Evolutionary conservation across 495 filamentous ascomycete genomes (phyloP), one percentile per base, ranked within the genome.

Genomic region (Chaetomidium leptoderma): DNA sequence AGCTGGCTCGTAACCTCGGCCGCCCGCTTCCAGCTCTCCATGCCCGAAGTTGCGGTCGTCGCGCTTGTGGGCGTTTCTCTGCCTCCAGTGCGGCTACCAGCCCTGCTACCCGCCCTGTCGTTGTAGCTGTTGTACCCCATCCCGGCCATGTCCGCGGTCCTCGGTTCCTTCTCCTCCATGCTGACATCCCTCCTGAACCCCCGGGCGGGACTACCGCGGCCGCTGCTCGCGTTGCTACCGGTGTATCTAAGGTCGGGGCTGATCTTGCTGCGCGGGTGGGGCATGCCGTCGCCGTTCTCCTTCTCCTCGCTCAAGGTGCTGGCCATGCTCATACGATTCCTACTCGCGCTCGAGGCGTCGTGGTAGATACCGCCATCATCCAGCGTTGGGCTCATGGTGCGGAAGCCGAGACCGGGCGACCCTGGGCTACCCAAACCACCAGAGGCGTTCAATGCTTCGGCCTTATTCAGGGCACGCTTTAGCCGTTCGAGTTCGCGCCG

Each of bases 1-100:
- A 99, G 73, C 72, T 93, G 91, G 71, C 89, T 97, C 39, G 95
- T 99, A 11, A 99, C 95, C 76, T 99, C 95, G n/a, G 93, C 93
- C 29, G 95, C 95, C 63, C 95, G 77, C 77, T 92, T 95, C 91
- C 93, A 99, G 69, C 90, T 97, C 74, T 97, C 93, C 44, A 90
- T 87, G 9, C 74, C 74, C 13, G 84, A 86, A 43, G 84, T 81
- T 9, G 66, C 66, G 44, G 67, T 63, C n/a, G 58, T 66, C 14
- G 73, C 63, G 32, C 60, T 62, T 1, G 70, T 64, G 16, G 61
- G 67, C 7, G 59, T 44, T 13, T 67, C 62, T 30, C 80, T 70
- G 23, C 79, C 81, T 10, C 68, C 69, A n/a, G 67, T 52, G 39
- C 81, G 72, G 36, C 79, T 82, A 16, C 64, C 70, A 42, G 72